phyloP scores from a whole-genome alignment of 768 basidiomycete species.

The Boletus pseudo-olivaceus region DNA sequence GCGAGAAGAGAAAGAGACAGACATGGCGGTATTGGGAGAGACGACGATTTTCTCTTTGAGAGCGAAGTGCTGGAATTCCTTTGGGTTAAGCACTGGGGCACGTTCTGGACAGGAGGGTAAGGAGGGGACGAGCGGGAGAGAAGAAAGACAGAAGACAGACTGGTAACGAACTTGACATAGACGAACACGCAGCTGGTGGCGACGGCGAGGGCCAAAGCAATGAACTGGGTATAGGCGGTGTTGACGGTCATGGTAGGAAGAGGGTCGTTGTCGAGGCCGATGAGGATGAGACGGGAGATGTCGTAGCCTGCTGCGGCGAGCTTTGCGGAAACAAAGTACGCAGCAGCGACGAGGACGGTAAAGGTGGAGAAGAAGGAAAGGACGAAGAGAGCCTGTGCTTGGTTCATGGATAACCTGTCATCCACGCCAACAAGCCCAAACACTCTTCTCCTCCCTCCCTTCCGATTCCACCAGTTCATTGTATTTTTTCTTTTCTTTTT shows the following conservation, averaged over 20 bases:
- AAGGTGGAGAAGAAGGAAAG: slow-evolving; percentile 49
- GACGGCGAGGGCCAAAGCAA: slow-evolving; percentile 51
- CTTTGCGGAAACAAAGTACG: slow-evolving; percentile 38
- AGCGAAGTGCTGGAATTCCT: slow-evolving; percentile 78
- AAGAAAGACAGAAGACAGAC: slow-evolving; percentile 32
- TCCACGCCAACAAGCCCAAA: slow-evolving; percentile 6
- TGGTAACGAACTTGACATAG: slow-evolving; percentile 48
- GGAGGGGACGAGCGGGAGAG: background rate
- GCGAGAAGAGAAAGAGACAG: slow-evolving; percentile 24
- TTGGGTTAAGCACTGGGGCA: slow-evolving; percentile 70
- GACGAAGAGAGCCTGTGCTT: slow-evolving; percentile 52
- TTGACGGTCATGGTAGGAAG: slow-evolving; percentile 13
- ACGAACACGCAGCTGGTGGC: slow-evolving; percentile 48
- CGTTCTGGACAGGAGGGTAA: slow-evolving; percentile 41
- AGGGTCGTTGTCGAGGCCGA: slow-evolving; percentile 41
- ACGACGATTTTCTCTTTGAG: slow-evolving; percentile 77
- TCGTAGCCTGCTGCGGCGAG: slow-evolving; percentile 57
- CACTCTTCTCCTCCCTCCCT: background rate
- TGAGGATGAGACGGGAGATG: slow-evolving; percentile 56
- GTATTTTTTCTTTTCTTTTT: background rate
- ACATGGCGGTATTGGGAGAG: slow-evolving; percentile 97
- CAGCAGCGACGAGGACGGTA: slow-evolving; percentile 42
- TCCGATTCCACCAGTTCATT: background rate
- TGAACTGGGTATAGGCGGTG: slow-evolving; percentile 37
- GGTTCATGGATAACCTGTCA: slow-evolving; percentile 36